Evolutionary conservation across 2,329 filamentous ascomycete genomes (phyloP).

Genomic region (Thielaviopsis populi): DNA sequence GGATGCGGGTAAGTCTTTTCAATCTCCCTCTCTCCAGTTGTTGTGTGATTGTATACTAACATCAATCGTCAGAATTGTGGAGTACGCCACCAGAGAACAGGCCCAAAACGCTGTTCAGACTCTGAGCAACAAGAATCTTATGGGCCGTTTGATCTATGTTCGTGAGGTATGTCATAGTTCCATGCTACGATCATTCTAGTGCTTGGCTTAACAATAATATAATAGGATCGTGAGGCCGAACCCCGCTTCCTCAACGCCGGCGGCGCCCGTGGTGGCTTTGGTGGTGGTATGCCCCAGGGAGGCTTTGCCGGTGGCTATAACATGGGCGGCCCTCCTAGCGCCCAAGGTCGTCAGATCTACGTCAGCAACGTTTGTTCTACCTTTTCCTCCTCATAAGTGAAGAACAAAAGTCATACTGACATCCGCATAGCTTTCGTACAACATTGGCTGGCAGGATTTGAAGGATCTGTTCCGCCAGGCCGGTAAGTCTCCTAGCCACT

Average conservation of each 20-base stretch:
- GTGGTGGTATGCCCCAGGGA: slow-evolving; percentile 26
- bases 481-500: slow-evolving; percentile 44
- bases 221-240: slow-evolving; percentile 89
- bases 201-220: neutral
- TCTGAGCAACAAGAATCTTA: slow-evolving; percentile 97
- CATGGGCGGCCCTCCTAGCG: slow-evolving; percentile 33
- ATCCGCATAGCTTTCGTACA: slow-evolving; percentile 68
- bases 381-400: slow-evolving; percentile 16
- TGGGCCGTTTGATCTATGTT: slow-evolving; percentile 97
- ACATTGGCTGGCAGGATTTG: slow-evolving; percentile 95
- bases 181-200: neutral
- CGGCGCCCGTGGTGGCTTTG: slow-evolving; percentile 39
- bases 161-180: slow-evolving; percentile 55
- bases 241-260: slow-evolving; percentile 76
- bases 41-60: slow-evolving; percentile 3
- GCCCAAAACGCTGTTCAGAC: slow-evolving; percentile 93
- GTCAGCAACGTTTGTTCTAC: slow-evolving; percentile 81
- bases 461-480: slow-evolving; percentile 98
- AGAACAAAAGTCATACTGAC: slow-evolving; percentile 22
- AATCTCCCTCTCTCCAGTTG: neutral
- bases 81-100: slow-evolving; percentile 99
- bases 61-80: slow-evolving; percentile 66
- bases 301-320: slow-evolving; percentile 38
- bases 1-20: slow-evolving; percentile 83
- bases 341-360: slow-evolving; percentile 75